Conservation (phyloP, 2,329 filamentous ascomycete genomes). For the Hypoxylon sp. region DNA sequence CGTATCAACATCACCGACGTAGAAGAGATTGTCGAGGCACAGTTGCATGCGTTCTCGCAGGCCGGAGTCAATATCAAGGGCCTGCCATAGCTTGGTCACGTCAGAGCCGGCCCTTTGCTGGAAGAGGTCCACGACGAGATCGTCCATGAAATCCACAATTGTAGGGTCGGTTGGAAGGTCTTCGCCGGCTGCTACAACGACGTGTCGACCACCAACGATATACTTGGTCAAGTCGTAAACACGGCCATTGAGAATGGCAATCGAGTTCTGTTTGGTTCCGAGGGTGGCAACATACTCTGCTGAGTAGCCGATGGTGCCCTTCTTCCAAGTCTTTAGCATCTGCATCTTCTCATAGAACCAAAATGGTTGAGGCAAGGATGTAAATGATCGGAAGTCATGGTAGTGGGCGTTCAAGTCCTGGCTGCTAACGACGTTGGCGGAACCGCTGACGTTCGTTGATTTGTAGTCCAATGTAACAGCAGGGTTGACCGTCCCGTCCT, state of each 20-base stretch:
- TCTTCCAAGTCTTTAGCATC: constrained; percentile 82
- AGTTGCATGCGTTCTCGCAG: constrained; percentile 76
- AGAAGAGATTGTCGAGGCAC: constrained; percentile 95
- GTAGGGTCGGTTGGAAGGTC: constrained; percentile 57
- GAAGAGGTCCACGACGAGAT: constrained; percentile 80
- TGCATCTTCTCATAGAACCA: constrained; percentile 95
- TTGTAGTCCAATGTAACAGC: constrained; percentile 88
- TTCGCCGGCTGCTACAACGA: constrained; percentile 68
- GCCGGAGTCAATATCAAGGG: constrained; percentile 68
- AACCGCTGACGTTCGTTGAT: constrained; percentile 78
- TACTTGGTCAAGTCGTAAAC: constrained; percentile 95
- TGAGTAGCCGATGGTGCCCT: constrained; percentile 88
- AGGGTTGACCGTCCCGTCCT: constrained; percentile 71
- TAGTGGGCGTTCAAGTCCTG: constrained; percentile 81
- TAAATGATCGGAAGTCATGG: constrained; percentile 91
- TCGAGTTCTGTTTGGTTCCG: constrained; percentile 69
- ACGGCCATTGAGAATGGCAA: constrained; percentile 81
- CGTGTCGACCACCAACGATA: constrained; percentile 76
- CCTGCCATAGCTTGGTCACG: constrained; percentile 84
- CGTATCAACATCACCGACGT: constrained; percentile 91
- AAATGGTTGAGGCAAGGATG: constrained; percentile 83
- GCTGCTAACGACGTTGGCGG: constrained; percentile 71
- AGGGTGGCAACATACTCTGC: constrained; percentile 79
- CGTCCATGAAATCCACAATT: constrained; percentile 84
- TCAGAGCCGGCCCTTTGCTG: constrained; percentile 80